Evolutionary conservation across 306 rosid species (phyloP).

Genomic region (Cucurbita pepo): DNA sequence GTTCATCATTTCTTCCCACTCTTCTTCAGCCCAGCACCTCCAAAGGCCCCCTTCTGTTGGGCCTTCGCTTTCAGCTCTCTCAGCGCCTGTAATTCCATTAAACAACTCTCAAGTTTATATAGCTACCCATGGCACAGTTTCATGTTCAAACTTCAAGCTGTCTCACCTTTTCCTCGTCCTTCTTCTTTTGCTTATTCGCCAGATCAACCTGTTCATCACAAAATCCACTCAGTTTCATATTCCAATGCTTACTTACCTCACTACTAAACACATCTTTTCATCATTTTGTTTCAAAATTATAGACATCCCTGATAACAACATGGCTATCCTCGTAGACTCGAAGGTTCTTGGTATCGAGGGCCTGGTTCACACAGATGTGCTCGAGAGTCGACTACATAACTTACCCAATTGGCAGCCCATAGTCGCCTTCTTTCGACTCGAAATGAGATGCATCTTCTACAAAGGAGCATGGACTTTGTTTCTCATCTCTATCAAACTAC

Average conservation of each 20-base stretch:
- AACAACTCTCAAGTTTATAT: not conserved
- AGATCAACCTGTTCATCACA: conserved; percentile 38
- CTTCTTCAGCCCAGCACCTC: conserved; percentile 34
- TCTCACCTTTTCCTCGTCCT: conserved; percentile 85
- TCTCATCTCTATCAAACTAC: conserved; percentile 67
- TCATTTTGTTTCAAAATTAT: too few species aligned
- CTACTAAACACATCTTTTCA: not conserved
- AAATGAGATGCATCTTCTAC: too few species aligned
- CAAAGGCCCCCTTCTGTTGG: conserved; percentile 54
- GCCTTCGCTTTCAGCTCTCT: conserved; percentile 83
- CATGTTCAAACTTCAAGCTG: not conserved
- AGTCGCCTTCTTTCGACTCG: conserved; percentile 45
- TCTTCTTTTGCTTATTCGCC: conserved; percentile 87
- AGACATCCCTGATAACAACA: too few species aligned
- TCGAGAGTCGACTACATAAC: conserved; percentile 20
- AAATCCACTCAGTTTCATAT: not conserved
- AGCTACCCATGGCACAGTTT: not conserved
- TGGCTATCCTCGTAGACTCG: too few species aligned
- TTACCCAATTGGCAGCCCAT: conserved; percentile 40
- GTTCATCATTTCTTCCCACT: conserved; percentile 74
- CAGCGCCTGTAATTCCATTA: conserved; percentile 39
- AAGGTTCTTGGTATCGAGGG: too few species aligned
- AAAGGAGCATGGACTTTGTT: conserved; percentile 12
- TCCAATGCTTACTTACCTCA: not conserved
- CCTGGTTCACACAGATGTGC: too few species aligned